Conservation (phyloP, 441 rosid species). For the Populus tomentosa region DNA sequence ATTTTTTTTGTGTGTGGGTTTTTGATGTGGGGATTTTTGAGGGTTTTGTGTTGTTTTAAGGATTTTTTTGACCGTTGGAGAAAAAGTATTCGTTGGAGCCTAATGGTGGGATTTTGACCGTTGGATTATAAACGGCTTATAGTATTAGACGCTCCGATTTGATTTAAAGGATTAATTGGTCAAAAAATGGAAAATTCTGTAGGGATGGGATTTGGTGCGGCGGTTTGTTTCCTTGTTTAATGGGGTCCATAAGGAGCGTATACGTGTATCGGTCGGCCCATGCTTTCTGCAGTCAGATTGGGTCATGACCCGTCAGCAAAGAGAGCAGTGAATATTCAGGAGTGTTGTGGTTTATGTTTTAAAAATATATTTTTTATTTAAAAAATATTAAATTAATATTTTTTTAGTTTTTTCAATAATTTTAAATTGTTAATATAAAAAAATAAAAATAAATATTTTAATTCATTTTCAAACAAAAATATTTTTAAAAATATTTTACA, state of each 20-base stretch:
- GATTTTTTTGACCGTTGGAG: constrained; percentile 69
- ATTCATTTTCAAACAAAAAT: too few species aligned
- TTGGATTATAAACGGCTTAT: constrained; percentile 42
- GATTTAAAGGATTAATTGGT: constrained; percentile 23
- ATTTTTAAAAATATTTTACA: too few species aligned
- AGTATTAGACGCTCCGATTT: constrained; percentile 60
- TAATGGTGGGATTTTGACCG: constrained; percentile 28
- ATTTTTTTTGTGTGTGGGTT: not conserved
- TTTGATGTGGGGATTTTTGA: not conserved
- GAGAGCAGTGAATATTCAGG: too few species aligned
- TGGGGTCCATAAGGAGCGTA: not conserved
- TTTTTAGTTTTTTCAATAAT: too few species aligned
- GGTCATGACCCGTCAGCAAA: too few species aligned
- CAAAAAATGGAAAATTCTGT: not conserved
- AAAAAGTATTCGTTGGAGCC: constrained; percentile 51
- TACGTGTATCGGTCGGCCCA: not conserved
- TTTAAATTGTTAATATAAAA: too few species aligned
- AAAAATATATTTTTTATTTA: too few species aligned
- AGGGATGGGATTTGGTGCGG: not conserved
- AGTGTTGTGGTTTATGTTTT: too few species aligned
- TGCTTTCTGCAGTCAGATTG: not conserved
- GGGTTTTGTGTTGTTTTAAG: constrained; percentile 5
- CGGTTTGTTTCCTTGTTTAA: not conserved
- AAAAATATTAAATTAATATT: too few species aligned
- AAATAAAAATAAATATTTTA: too few species aligned